Conservation (phyloP, 202 grass and related monocot genomes). For the Bolboschoenoplectus hybrid region DNA sequence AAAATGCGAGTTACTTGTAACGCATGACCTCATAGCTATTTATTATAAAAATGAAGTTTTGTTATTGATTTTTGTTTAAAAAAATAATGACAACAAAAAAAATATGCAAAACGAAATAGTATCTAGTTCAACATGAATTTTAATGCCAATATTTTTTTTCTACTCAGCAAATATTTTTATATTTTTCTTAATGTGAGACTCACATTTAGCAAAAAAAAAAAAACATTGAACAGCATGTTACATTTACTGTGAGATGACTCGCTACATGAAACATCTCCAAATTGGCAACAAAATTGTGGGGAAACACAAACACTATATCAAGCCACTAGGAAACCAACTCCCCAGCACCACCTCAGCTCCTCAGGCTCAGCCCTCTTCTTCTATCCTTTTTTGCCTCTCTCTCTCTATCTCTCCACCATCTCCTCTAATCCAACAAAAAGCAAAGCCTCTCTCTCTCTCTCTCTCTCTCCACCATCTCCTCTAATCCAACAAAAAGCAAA, state of each 20-base stretch:
- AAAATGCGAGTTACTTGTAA: too few species aligned
- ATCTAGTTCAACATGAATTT: too few species aligned
- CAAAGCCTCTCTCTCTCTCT: not conserved
- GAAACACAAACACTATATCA: constrained; percentile 14
- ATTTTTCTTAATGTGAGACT: too few species aligned
- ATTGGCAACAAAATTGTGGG: not conserved
- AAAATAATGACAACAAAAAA: too few species aligned
- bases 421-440: constrained; percentile 16
- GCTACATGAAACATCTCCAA: not conserved
- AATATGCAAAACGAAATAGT: too few species aligned
- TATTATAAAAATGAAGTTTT: too few species aligned
- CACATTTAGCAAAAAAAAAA: too few species aligned
- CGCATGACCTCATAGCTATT: too few species aligned
- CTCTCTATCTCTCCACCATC: not conserved
- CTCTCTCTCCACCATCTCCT: not conserved
- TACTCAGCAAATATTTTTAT: not conserved
- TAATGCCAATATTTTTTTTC: too few species aligned
- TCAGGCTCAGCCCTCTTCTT: not conserved
- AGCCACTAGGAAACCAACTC: not conserved
- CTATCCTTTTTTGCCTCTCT: constrained; percentile 14
- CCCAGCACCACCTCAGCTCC: not conserved
- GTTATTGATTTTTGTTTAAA: too few species aligned
- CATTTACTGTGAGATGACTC: not conserved
- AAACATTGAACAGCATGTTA: not conserved
- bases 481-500: constrained; percentile 34